Conservation (phyloP, 805 yeast species). For the Candida corydali region DNA sequence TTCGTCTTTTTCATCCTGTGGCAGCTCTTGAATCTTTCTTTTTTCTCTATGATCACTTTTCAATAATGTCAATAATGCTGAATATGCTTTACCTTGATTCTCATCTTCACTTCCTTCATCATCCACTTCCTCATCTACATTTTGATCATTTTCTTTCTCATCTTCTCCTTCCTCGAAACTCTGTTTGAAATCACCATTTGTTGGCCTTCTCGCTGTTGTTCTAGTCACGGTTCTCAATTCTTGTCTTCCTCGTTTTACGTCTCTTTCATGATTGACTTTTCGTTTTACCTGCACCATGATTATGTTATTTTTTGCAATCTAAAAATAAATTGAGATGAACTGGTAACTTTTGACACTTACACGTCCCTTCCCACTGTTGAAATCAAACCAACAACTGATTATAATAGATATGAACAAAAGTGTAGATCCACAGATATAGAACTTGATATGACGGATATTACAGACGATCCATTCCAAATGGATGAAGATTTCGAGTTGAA, state of each 20-base stretch:
- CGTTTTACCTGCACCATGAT: conserved; percentile 10
- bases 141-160: conserved; percentile 7
- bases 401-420: background rate
- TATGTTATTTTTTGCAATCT: conserved; percentile 2
- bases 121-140: conserved; percentile 13
- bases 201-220: conserved; percentile 38
- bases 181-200: too few relatives aligned
- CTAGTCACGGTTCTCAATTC: conserved; percentile 59
- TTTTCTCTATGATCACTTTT: conserved; percentile 37
- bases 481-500: conserved; percentile 33
- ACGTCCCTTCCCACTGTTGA: background rate
- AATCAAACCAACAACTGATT: background rate
- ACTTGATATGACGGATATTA: conserved; percentile 22
- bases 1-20: conserved; percentile 12
- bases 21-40: conserved; percentile 8
- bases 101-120: conserved; percentile 13
- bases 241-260: conserved; percentile 53
- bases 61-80: conserved; percentile 62
- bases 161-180: background rate
- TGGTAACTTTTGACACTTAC: background rate
- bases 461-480: conserved; percentile 43
- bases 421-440: background rate
- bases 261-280: conserved; percentile 10
- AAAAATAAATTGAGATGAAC: conserved; percentile 4
- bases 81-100: conserved; percentile 49